These are phyloP conservation scores for Suhomyces sp. DNA, from an alignment of 805 yeast genomes.

Conservation along the genomic window DNA sequence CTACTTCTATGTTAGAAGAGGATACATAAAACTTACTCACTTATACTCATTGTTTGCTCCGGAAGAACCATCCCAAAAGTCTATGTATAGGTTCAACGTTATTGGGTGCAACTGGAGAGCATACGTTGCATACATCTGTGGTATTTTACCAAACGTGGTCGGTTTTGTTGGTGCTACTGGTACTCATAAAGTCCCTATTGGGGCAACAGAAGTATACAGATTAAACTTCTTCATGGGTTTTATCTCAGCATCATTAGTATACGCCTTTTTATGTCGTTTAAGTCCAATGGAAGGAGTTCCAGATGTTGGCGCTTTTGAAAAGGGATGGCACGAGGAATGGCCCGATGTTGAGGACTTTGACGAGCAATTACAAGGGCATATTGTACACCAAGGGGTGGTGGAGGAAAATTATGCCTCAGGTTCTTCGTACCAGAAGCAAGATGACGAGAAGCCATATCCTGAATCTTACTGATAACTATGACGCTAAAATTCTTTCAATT, in stretches of 20 bases:
- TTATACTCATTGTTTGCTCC: slow-evolving; percentile 52
- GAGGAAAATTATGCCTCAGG: slow-evolving; percentile 2
- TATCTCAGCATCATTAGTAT: slow-evolving; percentile 53
- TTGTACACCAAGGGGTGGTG: slow-evolving; percentile 5
- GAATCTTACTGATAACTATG: no score
- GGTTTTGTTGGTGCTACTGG: slow-evolving; percentile 87
- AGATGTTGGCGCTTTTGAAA: slow-evolving; percentile 40
- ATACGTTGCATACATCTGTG: slow-evolving; percentile 72
- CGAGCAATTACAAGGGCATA: slow-evolving; percentile 26
- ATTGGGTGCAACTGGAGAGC: slow-evolving; percentile 85
- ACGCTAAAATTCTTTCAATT: no score
- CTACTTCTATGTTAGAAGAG: slow-evolving; percentile 70
- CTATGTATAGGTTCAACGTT: slow-evolving; percentile 58
- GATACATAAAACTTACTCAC: slow-evolving; percentile 61
- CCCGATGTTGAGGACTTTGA: slow-evolving; percentile 65
- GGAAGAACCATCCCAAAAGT: slow-evolving; percentile 24
- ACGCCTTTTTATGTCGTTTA: slow-evolving; percentile 50
- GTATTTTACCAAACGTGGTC: slow-evolving; percentile 78
- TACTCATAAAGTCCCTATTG: slow-evolving; percentile 66
- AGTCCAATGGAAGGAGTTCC: slow-evolving; percentile 51
- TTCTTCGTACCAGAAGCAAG: not conserved
- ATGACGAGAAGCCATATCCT: slow-evolving; percentile 9
- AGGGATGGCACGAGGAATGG: slow-evolving; percentile 63
- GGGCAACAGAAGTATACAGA: slow-evolving; percentile 72
- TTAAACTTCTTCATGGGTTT: slow-evolving; percentile 80